Evolutionary conservation across 2,329 filamentous ascomycete species (phyloP).

Genomic region (Rhinocladiella similis): DNA sequence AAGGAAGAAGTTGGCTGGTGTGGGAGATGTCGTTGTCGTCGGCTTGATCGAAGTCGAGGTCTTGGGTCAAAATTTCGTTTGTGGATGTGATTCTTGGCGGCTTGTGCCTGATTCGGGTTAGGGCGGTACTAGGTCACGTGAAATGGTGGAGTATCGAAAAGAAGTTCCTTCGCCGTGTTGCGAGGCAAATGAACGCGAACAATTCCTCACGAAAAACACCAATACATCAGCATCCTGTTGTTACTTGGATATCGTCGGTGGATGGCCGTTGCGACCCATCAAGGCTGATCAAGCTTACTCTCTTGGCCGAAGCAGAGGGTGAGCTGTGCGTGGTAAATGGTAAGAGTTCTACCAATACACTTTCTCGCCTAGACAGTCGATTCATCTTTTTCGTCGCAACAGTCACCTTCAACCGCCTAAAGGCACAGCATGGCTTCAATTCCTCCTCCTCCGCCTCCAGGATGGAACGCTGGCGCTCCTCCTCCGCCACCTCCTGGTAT

Average conservation of each 20-base stretch:
- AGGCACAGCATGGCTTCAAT: slow-evolving; percentile 56
- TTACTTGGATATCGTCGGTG: neutral
- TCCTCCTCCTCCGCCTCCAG: slow-evolving; percentile 68
- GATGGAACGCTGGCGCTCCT: slow-evolving; percentile 58
- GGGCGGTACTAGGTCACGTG: slow-evolving; percentile 8
- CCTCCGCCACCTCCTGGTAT: slow-evolving; percentile 53
- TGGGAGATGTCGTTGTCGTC: slow-evolving; percentile 12
- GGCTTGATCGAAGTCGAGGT: slow-evolving; percentile 2
- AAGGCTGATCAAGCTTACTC: slow-evolving; percentile 4
- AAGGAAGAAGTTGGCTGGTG: slow-evolving; percentile 7
- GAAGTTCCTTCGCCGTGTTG: neutral
- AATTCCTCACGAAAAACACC: neutral
- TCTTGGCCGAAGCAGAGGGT: slow-evolving; percentile 13
- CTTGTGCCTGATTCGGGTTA: neutral
- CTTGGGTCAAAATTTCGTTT: slow-evolving; percentile 3
- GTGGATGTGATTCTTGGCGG: slow-evolving; percentile 15
- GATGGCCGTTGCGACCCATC: slow-evolving; percentile 4
- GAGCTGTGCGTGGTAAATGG: slow-evolving; percentile 21
- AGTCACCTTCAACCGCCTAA: slow-evolving; percentile 15
- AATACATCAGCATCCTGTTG: neutral
- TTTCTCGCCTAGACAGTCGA: slow-evolving; percentile 7
- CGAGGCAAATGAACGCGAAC: neutral
- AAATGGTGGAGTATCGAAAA: slow-evolving; percentile 1
- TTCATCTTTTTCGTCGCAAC: slow-evolving; percentile 26
- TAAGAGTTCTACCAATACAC: slow-evolving; percentile 23